Evolutionary conservation across 2,329 filamentous ascomycete genomes (phyloP).

Genomic region (Tolypocladium paradoxum): DNA sequence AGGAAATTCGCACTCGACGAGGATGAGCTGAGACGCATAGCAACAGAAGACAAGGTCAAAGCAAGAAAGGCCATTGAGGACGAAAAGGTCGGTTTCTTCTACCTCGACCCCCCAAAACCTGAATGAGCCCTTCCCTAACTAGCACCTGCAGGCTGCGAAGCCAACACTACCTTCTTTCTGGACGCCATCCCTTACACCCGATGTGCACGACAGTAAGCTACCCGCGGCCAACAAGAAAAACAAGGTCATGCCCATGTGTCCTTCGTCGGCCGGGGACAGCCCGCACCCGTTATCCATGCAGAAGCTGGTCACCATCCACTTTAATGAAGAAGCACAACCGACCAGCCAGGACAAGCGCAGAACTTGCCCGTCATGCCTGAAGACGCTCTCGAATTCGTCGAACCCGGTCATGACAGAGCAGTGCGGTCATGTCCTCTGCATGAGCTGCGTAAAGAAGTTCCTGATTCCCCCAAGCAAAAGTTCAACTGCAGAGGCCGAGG

Average conservation of each 20-base stretch:
- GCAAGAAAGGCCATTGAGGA: constrained; percentile 59
- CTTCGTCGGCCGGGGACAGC: constrained; percentile 54
- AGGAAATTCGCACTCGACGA: constrained; percentile 68
- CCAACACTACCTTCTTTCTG: constrained; percentile 77
- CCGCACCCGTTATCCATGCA: constrained; percentile 72
- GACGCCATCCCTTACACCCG: constrained; percentile 75
- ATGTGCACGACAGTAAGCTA: constrained; percentile 32
- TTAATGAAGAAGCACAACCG: constrained; percentile 55
- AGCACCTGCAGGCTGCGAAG: constrained; percentile 42
- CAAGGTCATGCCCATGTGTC: constrained; percentile 66
- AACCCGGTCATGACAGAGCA: constrained; percentile 75
- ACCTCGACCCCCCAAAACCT: neutral
- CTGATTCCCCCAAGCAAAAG: constrained; percentile 47
- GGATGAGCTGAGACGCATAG: constrained; percentile 61
- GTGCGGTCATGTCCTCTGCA: constrained; percentile 87
- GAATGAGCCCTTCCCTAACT: constrained; percentile 1
- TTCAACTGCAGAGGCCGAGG: constrained; percentile 31
- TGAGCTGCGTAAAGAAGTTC: constrained; percentile 74
- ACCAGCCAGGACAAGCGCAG: constrained; percentile 32
- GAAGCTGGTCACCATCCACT: constrained; percentile 62
- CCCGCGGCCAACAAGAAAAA: constrained; percentile 46
- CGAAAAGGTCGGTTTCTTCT: constrained; percentile 48
- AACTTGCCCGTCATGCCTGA: constrained; percentile 77
- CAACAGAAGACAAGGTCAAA: constrained; percentile 57
- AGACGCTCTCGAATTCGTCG: constrained; percentile 69